Evolutionary conservation across 495 filamentous ascomycete genomes (phyloP), one percentile per base, ranked within the genome.

Genomic region (Choiromyces venosus): DNA sequence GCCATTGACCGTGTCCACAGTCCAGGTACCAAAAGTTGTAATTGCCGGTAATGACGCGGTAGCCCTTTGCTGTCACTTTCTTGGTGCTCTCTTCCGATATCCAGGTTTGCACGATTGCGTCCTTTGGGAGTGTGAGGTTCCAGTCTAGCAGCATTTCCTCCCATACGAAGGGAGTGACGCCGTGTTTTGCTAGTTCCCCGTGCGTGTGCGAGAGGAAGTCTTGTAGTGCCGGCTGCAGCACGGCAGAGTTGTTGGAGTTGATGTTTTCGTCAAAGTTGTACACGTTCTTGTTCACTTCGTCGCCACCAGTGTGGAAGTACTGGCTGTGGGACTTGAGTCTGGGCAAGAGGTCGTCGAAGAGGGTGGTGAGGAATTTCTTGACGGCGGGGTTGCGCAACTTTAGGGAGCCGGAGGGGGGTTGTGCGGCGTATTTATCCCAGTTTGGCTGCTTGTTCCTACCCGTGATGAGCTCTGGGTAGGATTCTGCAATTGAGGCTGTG

Each of bases 11-110:
- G 70, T 86, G 85, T 25, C 92, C 92, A 80, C 92, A 94, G 86
- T 94, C 92, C 71, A 94, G 88, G 76, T 94, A 93, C 91, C 90
- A 93, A 76, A 83, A 91, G 68, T 92, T 88, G 82, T 92, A 93
- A 81, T 91, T 89, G 46, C 91, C 91, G 37, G 86, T 87, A 67
- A 94, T 86, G 1, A 87, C 90, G 75, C 89, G 87, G 83, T 90
- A 84, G 4, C 92, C 92, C 71, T 84, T 83, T 5, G 78, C 83
- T 1, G 89, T 87, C 39, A 87, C 83, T 61, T 83, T 79, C 74
- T 85, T 83, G 70, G 90, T 87, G 14, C 87, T 84, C 12, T 81
- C 83, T 44, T 86, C 87, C 33, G 86, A 87, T 52, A 87, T 85
- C 92, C 92, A 95, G 9, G 88, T 86, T 81, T 95, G 92, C 8